These are phyloP conservation scores for Termitomyces sp. DNA, from an alignment of 768 basidiomycete genomes.

Conservation along the genomic window DNA sequence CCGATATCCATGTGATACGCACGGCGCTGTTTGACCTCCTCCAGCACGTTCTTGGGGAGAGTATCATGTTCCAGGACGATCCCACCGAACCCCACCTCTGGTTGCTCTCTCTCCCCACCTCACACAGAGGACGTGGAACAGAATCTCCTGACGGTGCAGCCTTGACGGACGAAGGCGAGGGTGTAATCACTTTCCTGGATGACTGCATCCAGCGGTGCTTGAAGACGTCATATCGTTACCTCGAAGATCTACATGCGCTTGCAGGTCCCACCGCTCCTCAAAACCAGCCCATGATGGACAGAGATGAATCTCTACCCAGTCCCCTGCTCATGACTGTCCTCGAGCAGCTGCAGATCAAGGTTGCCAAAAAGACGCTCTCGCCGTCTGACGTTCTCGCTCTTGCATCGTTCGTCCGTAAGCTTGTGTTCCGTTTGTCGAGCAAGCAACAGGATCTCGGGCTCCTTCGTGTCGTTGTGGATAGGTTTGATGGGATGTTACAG, in stretches of 20 bases:
- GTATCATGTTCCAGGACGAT: constrained; percentile 81
- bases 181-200: constrained; percentile 71
- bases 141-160: constrained; percentile 51
- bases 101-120: constrained; percentile 63
- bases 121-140: constrained; percentile 31
- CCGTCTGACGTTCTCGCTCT: constrained; percentile 66
- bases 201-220: constrained; percentile 81
- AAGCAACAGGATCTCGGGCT: constrained; percentile 49
- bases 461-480: constrained; percentile 31
- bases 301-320: constrained; percentile 49
- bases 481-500: constrained; percentile 35
- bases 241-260: constrained; percentile 63
- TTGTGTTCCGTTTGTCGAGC: constrained; percentile 55
- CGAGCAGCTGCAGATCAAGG: constrained; percentile 73
- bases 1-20: constrained; percentile 50
- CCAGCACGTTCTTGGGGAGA: constrained; percentile 60
- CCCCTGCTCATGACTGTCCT: constrained; percentile 79
- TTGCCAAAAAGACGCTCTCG: constrained; percentile 50
- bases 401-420: constrained; percentile 58
- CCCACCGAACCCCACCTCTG: constrained; percentile 69
- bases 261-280: constrained; percentile 10
- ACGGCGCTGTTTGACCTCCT: constrained; percentile 52
- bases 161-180: constrained; percentile 54
- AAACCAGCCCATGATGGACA: constrained; percentile 4
- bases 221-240: constrained; percentile 83